Conservation (phyloP, 1,284 basidiomycete genomes). For the Melampsora larici-populina region DNA sequence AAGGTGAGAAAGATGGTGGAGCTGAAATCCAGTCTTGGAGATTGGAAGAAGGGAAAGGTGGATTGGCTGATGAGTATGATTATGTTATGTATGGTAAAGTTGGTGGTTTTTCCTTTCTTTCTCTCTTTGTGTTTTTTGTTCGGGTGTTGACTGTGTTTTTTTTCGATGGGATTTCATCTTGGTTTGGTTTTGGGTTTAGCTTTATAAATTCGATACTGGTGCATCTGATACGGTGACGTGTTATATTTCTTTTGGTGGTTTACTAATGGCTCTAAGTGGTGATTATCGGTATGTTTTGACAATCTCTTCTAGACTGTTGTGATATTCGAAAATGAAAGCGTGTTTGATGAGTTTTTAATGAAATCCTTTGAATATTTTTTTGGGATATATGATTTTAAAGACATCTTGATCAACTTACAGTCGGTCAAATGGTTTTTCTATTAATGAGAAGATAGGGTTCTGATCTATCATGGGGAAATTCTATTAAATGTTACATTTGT, state of each 20-base stretch:
- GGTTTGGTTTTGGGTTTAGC: neutral
- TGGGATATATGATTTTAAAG: too few species aligned
- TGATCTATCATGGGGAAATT: too few species aligned
- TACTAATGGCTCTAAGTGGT: slow-evolving; percentile 89
- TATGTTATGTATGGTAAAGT: slow-evolving; percentile 99
- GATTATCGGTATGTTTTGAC: slow-evolving; percentile 67
- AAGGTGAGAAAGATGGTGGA: slow-evolving; percentile 59
- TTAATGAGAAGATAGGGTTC: slow-evolving; percentile 21
- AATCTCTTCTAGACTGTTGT: too few species aligned
- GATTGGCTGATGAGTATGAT: slow-evolving; percentile 92
- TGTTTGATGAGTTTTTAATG: too few species aligned
- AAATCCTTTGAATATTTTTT: too few species aligned
- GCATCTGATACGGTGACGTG: slow-evolving; percentile 61
- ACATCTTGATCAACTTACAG: slow-evolving; percentile 37
- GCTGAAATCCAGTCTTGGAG: slow-evolving; percentile 75
- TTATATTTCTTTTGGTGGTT: slow-evolving; percentile 93
- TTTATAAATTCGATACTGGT: slow-evolving; percentile 41
- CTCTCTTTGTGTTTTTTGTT: neutral
- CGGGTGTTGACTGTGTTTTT: too few species aligned
- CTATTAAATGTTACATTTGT: too few species aligned
- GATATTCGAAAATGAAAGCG: too few species aligned
- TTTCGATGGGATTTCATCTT: too few species aligned
- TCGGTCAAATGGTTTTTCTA: slow-evolving; percentile 34
- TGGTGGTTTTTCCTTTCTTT: slow-evolving; percentile 52
- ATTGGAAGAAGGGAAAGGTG: slow-evolving; percentile 79